phyloP scores from a whole-genome alignment of 129 eudicot genomes.

The Scalesia atractyloides region DNA sequence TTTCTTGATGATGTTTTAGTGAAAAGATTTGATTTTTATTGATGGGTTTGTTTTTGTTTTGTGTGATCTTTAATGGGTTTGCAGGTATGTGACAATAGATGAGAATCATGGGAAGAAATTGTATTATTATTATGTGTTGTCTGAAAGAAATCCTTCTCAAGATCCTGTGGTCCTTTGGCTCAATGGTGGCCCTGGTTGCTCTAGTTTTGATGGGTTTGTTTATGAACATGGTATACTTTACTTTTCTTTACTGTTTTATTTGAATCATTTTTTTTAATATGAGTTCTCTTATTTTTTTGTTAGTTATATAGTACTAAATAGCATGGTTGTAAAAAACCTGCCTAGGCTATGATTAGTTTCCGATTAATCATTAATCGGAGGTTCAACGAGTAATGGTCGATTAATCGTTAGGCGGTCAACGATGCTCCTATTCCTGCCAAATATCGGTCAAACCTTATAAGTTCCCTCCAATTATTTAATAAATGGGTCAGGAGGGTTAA shows the following conservation, averaged over 20 bases:
- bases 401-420: too few relatives aligned
- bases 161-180: constrained; percentile 97
- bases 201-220: constrained; percentile 90
- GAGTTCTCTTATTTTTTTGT: too few relatives aligned
- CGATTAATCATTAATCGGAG: too few relatives aligned
- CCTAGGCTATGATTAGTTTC: too few relatives aligned
- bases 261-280: background rate
- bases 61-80: constrained; percentile 29
- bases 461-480: too few relatives aligned
- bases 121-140: constrained; percentile 72
- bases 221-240: constrained; percentile 74
- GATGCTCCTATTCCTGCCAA: too few relatives aligned
- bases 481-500: too few relatives aligned
- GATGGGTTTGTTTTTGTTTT: constrained; percentile 15
- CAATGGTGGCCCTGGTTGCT: constrained; percentile 96
- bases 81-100: constrained; percentile 69
- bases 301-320: too few relatives aligned
- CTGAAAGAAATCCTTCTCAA: constrained; percentile 69
- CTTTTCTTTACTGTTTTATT: background rate
- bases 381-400: too few relatives aligned
- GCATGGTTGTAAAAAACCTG: too few relatives aligned
- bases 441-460: too few relatives aligned
- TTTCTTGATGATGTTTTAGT: background rate
- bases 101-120: constrained; percentile 63
- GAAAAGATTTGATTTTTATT: constrained; percentile 12